Evolutionary conservation across 495 filamentous ascomycete genomes (phyloP).

Genomic region (Hamigera avellanea): DNA sequence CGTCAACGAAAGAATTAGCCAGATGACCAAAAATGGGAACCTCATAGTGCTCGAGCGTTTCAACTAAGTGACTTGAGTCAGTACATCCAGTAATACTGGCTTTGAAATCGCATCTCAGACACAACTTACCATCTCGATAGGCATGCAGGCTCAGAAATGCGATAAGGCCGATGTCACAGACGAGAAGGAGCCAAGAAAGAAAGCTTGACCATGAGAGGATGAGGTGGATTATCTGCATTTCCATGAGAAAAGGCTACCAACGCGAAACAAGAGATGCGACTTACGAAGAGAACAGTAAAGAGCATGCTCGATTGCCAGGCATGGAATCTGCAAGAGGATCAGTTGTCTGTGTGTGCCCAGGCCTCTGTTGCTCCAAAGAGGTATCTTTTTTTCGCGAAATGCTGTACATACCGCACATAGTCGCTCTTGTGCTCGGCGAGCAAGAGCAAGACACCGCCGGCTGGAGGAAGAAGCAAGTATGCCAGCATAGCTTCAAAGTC

Average conservation of each 20-base stretch:
- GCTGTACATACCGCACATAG: constrained; percentile 68
- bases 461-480: constrained; percentile 77
- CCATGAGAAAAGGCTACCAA: constrained; percentile 6
- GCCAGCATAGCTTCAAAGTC: constrained; percentile 86
- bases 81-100: no score
- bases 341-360: constrained; percentile 1
- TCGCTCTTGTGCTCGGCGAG: constrained; percentile 89
- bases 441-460: constrained; percentile 74
- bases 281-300: constrained; percentile 73
- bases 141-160: constrained; percentile 66
- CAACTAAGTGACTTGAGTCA: constrained; percentile 36
- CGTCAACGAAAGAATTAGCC: constrained; percentile 84
- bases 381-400: background rate
- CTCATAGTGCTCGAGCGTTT: constrained; percentile 84
- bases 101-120: no score
- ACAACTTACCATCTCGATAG: constrained; percentile 61
- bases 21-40: constrained; percentile 69
- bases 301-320: constrained; percentile 89
- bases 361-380: no score
- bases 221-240: constrained; percentile 54
- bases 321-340: constrained; percentile 56
- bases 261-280: constrained; percentile 9
- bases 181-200: constrained; percentile 71
- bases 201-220: constrained; percentile 76
- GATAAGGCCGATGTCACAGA: constrained; percentile 65